These are phyloP conservation scores for Cadophora sp. DNA, from an alignment of 2,329 filamentous ascomycete genomes.

Conservation along the genomic window DNA sequence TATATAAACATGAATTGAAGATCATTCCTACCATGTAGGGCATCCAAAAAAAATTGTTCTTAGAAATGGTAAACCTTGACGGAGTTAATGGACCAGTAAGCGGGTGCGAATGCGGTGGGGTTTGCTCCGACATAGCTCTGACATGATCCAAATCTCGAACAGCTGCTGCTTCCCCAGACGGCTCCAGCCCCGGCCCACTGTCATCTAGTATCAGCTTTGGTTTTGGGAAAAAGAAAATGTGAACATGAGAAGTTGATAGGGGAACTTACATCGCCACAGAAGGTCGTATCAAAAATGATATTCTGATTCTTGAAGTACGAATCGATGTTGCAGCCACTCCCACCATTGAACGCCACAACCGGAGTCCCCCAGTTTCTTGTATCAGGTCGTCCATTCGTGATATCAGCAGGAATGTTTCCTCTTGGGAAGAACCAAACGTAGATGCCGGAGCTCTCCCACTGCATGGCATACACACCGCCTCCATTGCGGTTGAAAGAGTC, in stretches of 20 bases:
- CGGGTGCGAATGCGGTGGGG: conserved; percentile 37
- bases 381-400: conserved; percentile 61
- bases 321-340: conserved; percentile 67
- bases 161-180: conserved; percentile 33
- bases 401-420: conserved; percentile 68
- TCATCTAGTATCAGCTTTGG: conserved; percentile 5
- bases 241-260: neutral
- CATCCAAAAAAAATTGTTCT: neutral
- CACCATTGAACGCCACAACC: conserved; percentile 70
- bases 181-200: conserved; percentile 41
- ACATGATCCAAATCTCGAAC: conserved; percentile 31
- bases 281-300: conserved; percentile 76
- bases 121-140: conserved; percentile 38
- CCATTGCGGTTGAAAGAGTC: conserved; percentile 69
- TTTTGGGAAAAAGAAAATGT: neutral
- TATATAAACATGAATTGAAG: neutral
- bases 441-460: conserved; percentile 73
- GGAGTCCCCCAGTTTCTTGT: conserved; percentile 74
- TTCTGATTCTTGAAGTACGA: conserved; percentile 71
- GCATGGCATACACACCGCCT: conserved; percentile 74
- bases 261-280: conserved; percentile 67
- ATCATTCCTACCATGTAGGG: neutral
- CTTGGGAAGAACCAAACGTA: conserved; percentile 80
- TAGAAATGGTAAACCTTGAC: conserved; percentile 40
- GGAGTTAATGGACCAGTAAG: conserved; percentile 41